Evolutionary conservation across 441 rosid species (phyloP).

Genomic region (Erodium moschatum): DNA sequence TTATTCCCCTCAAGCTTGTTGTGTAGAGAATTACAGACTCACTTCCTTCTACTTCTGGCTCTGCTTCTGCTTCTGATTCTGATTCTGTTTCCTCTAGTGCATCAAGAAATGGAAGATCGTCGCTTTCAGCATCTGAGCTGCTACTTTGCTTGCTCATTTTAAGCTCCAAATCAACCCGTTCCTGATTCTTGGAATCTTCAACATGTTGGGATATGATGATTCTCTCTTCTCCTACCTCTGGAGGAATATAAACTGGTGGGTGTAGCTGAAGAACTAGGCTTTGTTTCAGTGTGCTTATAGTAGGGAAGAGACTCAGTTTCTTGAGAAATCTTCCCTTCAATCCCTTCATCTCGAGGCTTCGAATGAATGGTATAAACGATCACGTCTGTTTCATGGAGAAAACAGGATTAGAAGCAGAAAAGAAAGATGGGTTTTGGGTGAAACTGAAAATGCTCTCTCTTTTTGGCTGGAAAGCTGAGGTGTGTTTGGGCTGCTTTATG

Average conservation of each 20-base stretch:
- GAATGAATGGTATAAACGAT: too few species aligned
- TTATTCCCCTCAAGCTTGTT: slow-evolving; percentile 47
- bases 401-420: background rate
- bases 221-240: background rate
- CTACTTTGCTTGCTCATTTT: too few species aligned
- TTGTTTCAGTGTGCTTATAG: slow-evolving; percentile 38
- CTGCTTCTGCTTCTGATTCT: slow-evolving; percentile 27
- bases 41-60: slow-evolving; percentile 22
- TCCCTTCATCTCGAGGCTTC: slow-evolving; percentile 39
- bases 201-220: slow-evolving; percentile 17
- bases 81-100: slow-evolving; percentile 23
- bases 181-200: slow-evolving; percentile 17
- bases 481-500: slow-evolving; percentile 1
- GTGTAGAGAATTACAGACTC: slow-evolving; percentile 44
- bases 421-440: slow-evolving; percentile 2
- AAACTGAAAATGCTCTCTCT: background rate
- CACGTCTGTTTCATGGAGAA: background rate
- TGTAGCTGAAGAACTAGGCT: slow-evolving; percentile 35
- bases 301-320: slow-evolving; percentile 51
- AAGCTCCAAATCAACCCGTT: too few species aligned
- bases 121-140: slow-evolving; percentile 20
- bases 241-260: slow-evolving; percentile 12
- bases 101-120: slow-evolving; percentile 19
- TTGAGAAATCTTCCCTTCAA: slow-evolving; percentile 55
- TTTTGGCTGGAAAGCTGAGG: slow-evolving; percentile 1